These are phyloP conservation scores for Penicillium pulvis DNA, from an alignment of 495 filamentous ascomycete genomes.

Conservation along the genomic window DNA sequence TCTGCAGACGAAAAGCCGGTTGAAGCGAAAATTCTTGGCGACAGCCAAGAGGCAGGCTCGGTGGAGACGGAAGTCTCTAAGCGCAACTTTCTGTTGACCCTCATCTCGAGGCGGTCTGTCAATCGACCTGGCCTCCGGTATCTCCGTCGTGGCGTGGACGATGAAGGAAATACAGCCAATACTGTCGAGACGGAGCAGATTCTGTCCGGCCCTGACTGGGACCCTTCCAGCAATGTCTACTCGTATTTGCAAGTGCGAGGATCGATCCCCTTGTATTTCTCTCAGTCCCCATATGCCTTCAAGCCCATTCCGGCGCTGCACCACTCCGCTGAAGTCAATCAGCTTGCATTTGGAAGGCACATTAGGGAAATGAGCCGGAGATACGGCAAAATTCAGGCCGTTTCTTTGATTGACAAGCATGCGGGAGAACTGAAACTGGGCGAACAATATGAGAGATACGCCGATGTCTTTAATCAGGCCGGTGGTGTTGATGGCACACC, in stretches of 20 bases:
- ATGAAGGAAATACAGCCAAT: constrained; percentile 86
- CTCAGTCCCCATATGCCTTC: constrained; percentile 88
- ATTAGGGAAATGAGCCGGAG: constrained; percentile 63
- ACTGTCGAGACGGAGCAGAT: constrained; percentile 93
- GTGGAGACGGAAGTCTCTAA: constrained; percentile 31
- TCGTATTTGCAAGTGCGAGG: constrained; percentile 86
- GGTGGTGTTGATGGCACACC: constrained; percentile 51
- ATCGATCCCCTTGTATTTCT: constrained; percentile 90
- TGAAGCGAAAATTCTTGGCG: constrained; percentile 37
- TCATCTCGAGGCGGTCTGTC: constrained; percentile 83
- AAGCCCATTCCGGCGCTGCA: constrained; percentile 83
- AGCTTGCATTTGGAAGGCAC: constrained; percentile 74
- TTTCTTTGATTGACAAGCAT: constrained; percentile 84
- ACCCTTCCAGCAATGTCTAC: constrained; percentile 62
- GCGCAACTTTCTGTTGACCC: constrained; percentile 68
- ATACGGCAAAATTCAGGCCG: constrained; percentile 78
- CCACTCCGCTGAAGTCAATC: constrained; percentile 75
- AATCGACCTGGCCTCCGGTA: constrained; percentile 87
- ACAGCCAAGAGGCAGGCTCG: constrained; percentile 32
- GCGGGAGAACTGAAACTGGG: constrained; percentile 78
- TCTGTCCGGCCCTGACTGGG: constrained; percentile 67
- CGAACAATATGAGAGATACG: constrained; percentile 69
- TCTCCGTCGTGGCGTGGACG: constrained; percentile 87
- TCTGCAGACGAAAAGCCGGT: constrained; percentile 22
- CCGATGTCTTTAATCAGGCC: constrained; percentile 62